phyloP scores from a whole-genome alignment of 768 basidiomycete genomes.

The Phanerochaete carnosa region DNA sequence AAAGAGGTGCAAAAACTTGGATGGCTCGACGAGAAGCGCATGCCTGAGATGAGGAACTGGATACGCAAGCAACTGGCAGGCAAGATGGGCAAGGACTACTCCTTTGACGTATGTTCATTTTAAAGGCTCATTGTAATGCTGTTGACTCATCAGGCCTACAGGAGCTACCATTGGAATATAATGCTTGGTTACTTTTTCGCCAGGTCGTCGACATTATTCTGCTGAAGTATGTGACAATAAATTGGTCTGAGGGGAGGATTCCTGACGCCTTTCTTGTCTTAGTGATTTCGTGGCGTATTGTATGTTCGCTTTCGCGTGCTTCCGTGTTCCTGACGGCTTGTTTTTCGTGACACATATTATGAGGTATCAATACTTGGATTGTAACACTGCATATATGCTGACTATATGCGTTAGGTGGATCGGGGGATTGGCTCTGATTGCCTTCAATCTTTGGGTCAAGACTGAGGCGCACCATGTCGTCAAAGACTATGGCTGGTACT shows the following conservation, averaged over 20 bases:
- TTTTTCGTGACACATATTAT: constrained; percentile 71
- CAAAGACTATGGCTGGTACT: constrained; percentile 98
- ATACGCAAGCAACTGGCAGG: constrained; percentile 80
- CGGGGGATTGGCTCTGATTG: constrained; percentile 79
- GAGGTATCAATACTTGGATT: constrained; percentile 42
- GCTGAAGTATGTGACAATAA: constrained; percentile 66
- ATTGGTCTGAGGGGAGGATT: not conserved
- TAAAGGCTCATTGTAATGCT: not conserved
- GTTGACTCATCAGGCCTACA: constrained; percentile 27
- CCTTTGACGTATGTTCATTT: constrained; percentile 64
- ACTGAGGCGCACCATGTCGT: constrained; percentile 96
- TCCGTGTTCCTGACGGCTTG: constrained; percentile 79
- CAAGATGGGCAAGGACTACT: constrained; percentile 95
- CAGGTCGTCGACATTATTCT: constrained; percentile 96
- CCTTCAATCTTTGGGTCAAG: constrained; percentile 98
- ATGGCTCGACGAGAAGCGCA: constrained; percentile 79
- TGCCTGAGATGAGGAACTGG: constrained; percentile 72
- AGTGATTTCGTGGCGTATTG: constrained; percentile 95
- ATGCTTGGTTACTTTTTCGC: constrained; percentile 94
- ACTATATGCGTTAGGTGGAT: constrained; percentile 60
- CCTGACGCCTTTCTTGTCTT: not conserved
- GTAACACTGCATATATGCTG: not conserved
- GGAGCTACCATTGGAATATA: constrained; percentile 92
- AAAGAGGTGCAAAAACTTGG: constrained; percentile 71
- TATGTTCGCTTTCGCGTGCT: constrained; percentile 93